Evolutionary conservation across 169 alveolate species (phyloP).

Genomic region (Plasmodium yoelii): DNA sequence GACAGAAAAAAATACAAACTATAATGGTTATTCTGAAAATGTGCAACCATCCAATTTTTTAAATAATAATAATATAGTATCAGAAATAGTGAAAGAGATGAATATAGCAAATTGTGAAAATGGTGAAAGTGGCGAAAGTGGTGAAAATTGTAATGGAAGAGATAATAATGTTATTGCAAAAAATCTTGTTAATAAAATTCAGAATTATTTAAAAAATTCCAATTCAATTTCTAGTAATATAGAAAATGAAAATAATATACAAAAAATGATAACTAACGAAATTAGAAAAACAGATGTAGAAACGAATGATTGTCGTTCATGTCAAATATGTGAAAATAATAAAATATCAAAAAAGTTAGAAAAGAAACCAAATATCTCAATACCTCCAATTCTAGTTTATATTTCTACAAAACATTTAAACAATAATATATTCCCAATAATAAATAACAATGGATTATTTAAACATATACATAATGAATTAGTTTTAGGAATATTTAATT

Average conservation of each 20-base stretch:
- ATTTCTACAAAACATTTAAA: not conserved
- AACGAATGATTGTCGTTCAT: no score
- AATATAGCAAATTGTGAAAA: not conserved
- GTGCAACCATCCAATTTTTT: no score
- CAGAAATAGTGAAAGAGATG: not conserved
- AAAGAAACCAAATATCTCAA: not conserved
- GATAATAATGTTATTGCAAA: constrained; percentile 2
- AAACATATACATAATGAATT: constrained; percentile 27
- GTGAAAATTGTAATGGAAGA: not conserved
- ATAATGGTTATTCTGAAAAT: not conserved
- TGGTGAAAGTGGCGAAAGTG: not conserved
- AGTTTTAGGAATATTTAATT: constrained; percentile 4
- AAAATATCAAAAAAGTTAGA: no score
- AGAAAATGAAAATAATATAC: no score
- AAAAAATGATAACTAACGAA: no score
- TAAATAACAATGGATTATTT: not conserved
- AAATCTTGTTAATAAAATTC: constrained; percentile 23
- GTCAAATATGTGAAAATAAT: no score
- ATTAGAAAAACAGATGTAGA: no score
- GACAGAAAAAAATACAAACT: not conserved
- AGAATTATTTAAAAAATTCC: constrained; percentile 17
- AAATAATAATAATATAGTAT: not conserved
- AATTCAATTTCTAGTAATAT: not conserved
- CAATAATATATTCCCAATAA: not conserved
- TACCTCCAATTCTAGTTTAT: constrained; percentile 3